These are phyloP conservation scores for Toxicodendron radicans DNA, from an alignment of 345 rosid genomes.

Conservation along the genomic window DNA sequence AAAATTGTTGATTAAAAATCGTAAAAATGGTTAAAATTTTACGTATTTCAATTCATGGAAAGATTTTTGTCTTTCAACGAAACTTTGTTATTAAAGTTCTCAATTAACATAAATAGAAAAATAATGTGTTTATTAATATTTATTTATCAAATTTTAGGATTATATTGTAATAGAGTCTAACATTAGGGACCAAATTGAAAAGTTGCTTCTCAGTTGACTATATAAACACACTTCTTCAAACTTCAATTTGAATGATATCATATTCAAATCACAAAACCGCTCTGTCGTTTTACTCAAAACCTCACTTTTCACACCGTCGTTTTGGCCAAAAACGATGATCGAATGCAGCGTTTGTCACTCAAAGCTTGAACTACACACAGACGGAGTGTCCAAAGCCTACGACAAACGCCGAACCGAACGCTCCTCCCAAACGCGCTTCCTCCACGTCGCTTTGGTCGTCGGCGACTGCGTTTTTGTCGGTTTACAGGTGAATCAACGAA, in stretches of 20 bases:
- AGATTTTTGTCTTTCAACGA: too few species aligned
- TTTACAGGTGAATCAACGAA: slow-evolving; percentile 39
- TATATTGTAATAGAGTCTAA: too few species aligned
- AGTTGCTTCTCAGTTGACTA: neutral
- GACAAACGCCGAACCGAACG: slow-evolving; percentile 46
- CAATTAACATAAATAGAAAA: too few species aligned
- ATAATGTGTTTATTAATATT: too few species aligned
- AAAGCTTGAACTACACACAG: slow-evolving; percentile 35
- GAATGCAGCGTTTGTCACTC: slow-evolving; percentile 45
- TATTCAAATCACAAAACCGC: neutral
- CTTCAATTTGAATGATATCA: neutral
- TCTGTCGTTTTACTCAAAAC: neutral
- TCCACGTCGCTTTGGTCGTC: slow-evolving; percentile 60
- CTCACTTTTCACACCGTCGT: neutral
- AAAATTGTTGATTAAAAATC: too few species aligned
- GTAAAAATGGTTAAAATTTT: too few species aligned
- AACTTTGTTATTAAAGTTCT: too few species aligned
- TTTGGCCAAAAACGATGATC: slow-evolving; percentile 21
- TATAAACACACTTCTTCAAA: neutral
- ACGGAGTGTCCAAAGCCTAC: slow-evolving; percentile 54
- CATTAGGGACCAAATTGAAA: neutral
- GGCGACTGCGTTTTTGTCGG: slow-evolving; percentile 72
- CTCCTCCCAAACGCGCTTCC: slow-evolving; percentile 48
- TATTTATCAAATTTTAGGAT: neutral
- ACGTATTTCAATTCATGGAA: too few species aligned